These are phyloP conservation scores for Saraca asoca DNA, from an alignment of 331 rosid species.

Conservation along the genomic window DNA sequence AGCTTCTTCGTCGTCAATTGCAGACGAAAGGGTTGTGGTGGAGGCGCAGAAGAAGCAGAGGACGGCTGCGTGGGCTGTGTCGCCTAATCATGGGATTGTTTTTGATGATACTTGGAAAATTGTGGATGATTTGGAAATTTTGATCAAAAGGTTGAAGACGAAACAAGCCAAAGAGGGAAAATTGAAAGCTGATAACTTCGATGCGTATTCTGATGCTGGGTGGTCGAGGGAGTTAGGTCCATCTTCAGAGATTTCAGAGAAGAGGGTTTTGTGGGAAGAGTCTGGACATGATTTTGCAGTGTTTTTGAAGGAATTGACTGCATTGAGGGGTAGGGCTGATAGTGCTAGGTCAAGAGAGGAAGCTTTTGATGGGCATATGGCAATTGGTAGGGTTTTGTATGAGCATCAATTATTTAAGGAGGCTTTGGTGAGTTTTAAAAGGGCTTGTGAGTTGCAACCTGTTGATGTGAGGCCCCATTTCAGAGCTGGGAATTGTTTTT, in stretches of 20 bases:
- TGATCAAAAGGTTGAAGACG: conserved; percentile 51
- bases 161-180: conserved; percentile 61
- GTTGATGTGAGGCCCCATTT: conserved; percentile 65
- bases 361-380: conserved; percentile 71
- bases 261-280: conserved; percentile 58
- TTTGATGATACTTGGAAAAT: conserved; percentile 64
- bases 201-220: conserved; percentile 61
- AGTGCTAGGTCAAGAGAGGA: conserved; percentile 60
- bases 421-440: conserved; percentile 53
- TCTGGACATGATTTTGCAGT: conserved; percentile 51
- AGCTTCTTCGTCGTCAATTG: conserved; percentile 15
- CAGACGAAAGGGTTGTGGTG: neutral
- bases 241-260: conserved; percentile 48
- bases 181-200: conserved; percentile 51
- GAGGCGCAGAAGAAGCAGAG: conserved; percentile 29
- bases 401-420: conserved; percentile 62
- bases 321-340: conserved; percentile 52
- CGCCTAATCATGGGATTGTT: conserved; percentile 60
- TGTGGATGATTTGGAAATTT: conserved; percentile 60
- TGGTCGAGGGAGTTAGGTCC: conserved; percentile 66
- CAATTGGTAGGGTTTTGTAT: conserved; percentile 57
- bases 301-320: conserved; percentile 55
- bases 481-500: conserved; percentile 56
- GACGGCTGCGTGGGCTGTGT: conserved; percentile 51
- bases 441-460: conserved; percentile 69